phyloP scores from a whole-genome alignment of 2,329 filamentous ascomycete species.

The Cadophora sp. region DNA sequence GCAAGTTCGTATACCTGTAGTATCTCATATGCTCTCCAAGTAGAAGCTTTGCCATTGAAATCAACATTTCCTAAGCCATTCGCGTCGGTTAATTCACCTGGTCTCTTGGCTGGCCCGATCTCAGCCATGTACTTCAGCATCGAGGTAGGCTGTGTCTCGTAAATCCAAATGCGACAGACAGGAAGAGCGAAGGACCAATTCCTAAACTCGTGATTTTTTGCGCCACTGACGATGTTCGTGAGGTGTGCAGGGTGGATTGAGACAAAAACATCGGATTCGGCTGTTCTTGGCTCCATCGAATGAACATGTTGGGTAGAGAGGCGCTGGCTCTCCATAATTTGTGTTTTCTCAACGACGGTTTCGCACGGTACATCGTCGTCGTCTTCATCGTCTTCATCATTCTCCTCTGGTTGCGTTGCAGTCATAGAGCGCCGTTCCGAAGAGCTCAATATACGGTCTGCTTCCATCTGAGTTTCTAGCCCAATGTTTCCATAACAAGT shows the following conservation, averaged over 20 bases:
- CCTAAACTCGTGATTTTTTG: slow-evolving; percentile 62
- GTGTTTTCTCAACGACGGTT: slow-evolving; percentile 33
- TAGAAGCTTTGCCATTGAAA: slow-evolving; percentile 44
- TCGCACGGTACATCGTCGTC: slow-evolving; percentile 25
- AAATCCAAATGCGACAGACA: slow-evolving; percentile 69
- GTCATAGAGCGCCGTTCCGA: not conserved
- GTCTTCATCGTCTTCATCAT: not conserved
- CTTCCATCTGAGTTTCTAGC: slow-evolving; percentile 38
- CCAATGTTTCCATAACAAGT: slow-evolving; percentile 43
- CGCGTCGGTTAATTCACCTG: slow-evolving; percentile 54
- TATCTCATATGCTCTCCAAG: slow-evolving; percentile 56
- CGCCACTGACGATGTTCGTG: slow-evolving; percentile 56
- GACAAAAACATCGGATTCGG: slow-evolving; percentile 61
- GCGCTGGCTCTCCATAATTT: slow-evolving; percentile 55
- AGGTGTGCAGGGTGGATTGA: slow-evolving; percentile 56
- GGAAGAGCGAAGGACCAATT: slow-evolving; percentile 60
- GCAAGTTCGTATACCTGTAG: slow-evolving; percentile 67
- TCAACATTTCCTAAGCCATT: slow-evolving; percentile 58
- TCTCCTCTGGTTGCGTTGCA: not conserved
- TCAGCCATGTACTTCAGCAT: slow-evolving; percentile 65
- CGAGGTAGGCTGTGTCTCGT: slow-evolving; percentile 55
- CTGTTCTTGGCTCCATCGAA: slow-evolving; percentile 55
- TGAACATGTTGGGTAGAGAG: slow-evolving; percentile 58
- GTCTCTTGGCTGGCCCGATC: slow-evolving; percentile 55
- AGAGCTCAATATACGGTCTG: slow-evolving; percentile 26